Percentiles rank a stretch among this genome's conserved stretches.
Conservation (phyloP, 192 early-diverging fungal species). For the Coemansia guatemalensis region DNA sequence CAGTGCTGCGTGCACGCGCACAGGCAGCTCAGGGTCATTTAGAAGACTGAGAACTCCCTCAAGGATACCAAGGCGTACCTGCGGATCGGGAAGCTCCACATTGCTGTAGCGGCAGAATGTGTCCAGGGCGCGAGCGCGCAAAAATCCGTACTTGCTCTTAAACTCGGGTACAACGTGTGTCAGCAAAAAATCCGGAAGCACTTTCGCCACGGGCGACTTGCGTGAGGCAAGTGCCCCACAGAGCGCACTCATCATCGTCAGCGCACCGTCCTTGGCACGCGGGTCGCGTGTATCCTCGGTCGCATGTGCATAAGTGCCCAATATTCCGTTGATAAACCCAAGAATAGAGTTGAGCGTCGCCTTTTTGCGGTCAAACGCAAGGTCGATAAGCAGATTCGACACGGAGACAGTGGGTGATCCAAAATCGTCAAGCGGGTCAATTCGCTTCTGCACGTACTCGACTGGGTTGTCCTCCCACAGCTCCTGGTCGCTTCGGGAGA, state of each 20-base stretch:
- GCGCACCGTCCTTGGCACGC: constrained; percentile 84
- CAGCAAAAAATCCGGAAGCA: constrained; percentile 85
- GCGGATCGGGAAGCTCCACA: constrained; percentile 60
- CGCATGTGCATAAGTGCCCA: constrained; percentile 67
- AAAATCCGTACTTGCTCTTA: constrained; percentile 74
- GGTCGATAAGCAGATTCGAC: constrained; percentile 71
- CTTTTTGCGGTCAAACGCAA: constrained; percentile 77
- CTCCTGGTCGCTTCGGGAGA: constrained; percentile 78
- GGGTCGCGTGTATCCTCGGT: constrained; percentile 70
- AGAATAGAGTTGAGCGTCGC: constrained; percentile 80
- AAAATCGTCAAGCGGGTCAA: constrained; percentile 84
- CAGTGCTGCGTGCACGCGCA: constrained; percentile 83
- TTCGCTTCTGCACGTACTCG: constrained; percentile 85
- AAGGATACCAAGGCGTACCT: constrained; percentile 59
- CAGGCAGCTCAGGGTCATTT: constrained; percentile 79
- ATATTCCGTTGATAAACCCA: constrained; percentile 70
- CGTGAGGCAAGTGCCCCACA: constrained; percentile 66
- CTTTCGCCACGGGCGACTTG: constrained; percentile 69
- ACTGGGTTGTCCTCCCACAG: constrained; percentile 93
- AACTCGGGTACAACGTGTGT: constrained; percentile 91
- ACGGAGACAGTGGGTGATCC: constrained; percentile 72
- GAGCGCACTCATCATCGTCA: constrained; percentile 82
- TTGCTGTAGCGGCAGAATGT: constrained; percentile 58
- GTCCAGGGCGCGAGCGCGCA: constrained; percentile 74
- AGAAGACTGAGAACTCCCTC: constrained; percentile 56